Conservation (phyloP, 495 filamentous ascomycete species). For the Aspergillus funiculosus region DNA sequence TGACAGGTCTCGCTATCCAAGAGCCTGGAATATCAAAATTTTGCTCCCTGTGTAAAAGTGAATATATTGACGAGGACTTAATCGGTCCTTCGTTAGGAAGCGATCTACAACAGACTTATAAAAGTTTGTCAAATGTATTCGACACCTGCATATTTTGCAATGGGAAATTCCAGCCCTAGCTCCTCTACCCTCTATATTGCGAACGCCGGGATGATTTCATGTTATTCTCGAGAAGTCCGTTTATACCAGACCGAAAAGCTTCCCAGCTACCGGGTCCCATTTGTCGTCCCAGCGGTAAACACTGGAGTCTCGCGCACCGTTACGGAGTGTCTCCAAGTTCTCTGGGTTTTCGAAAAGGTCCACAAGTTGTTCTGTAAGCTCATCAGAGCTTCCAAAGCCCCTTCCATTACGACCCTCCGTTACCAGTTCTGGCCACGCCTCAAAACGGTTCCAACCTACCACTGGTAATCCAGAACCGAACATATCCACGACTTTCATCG, state of each 20-base stretch:
- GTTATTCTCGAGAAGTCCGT: background rate
- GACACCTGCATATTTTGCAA: conserved; percentile 53
- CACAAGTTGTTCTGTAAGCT: conserved; percentile 53
- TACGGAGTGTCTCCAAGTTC: conserved; percentile 56
- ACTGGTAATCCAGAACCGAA: conserved; percentile 92
- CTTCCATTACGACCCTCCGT: conserved; percentile 77
- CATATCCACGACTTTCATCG: conserved; percentile 99
- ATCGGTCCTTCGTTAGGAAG: conserved; percentile 14
- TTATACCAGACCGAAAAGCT: conserved; percentile 55
- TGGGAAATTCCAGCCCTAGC: conserved; percentile 41
- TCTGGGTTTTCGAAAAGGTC: conserved; percentile 53
- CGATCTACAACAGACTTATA: conserved; percentile 20
- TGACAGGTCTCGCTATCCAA: conserved; percentile 52
- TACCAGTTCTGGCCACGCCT: conserved; percentile 82
- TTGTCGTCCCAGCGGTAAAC: conserved; percentile 84
- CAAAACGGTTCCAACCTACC: conserved; percentile 72
- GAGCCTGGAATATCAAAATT: conserved; percentile 50
- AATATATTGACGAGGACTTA: conserved; percentile 46
- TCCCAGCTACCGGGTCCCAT: conserved; percentile 76
- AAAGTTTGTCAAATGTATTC: conserved; percentile 39
- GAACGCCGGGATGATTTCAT: background rate
- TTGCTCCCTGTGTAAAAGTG: conserved; percentile 44
- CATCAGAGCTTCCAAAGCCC: conserved; percentile 64
- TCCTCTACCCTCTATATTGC: background rate
- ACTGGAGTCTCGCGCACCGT: conserved; percentile 73